These are phyloP conservation scores for Penicillium tannophilum DNA, from an alignment of 495 filamentous ascomycete genomes.

Conservation along the genomic window DNA sequence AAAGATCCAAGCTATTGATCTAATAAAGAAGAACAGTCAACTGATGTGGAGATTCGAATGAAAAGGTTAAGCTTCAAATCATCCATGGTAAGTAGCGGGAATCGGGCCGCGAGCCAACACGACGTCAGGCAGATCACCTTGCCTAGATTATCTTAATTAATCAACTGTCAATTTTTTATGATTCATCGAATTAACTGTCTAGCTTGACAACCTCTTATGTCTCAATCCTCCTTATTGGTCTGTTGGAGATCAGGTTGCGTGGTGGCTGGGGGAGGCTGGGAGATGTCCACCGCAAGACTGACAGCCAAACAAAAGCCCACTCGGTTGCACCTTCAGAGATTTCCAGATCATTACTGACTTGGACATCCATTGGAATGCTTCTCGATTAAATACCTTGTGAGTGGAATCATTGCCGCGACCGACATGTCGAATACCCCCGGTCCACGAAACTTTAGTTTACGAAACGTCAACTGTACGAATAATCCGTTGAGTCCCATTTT, in stretches of 20 bases:
- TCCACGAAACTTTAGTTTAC: slow-evolving; percentile 33
- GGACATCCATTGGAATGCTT: slow-evolving; percentile 30
- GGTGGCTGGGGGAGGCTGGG: slow-evolving; percentile 39
- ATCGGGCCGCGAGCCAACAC: slow-evolving; percentile 17
- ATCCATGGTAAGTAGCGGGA: slow-evolving; percentile 2
- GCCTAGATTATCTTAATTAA: slow-evolving; percentile 12
- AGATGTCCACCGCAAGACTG: slow-evolving; percentile 21
- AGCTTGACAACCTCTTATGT: slow-evolving; percentile 20
- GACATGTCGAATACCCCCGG: slow-evolving; percentile 23
- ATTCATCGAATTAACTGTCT: slow-evolving; percentile 24
- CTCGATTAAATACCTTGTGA: slow-evolving; percentile 20
- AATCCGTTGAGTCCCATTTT: slow-evolving; percentile 1
- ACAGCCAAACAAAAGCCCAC: slow-evolving; percentile 30
- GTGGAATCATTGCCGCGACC: slow-evolving; percentile 18
- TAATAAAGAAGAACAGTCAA: neutral
- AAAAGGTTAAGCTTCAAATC: slow-evolving; percentile 17
- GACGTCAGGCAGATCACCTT: slow-evolving; percentile 11
- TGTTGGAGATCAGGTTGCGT: slow-evolving; percentile 9
- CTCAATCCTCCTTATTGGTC: slow-evolving; percentile 28
- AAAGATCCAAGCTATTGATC: neutral
- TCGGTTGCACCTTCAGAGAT: slow-evolving; percentile 14
- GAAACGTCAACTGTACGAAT: slow-evolving; percentile 34
- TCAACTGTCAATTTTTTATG: slow-evolving; percentile 6
- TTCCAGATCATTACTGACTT: slow-evolving; percentile 18
- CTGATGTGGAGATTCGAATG: neutral